phyloP scores from a whole-genome alignment of 2,329 filamentous ascomycete genomes.

The Scedosporium boydii region DNA sequence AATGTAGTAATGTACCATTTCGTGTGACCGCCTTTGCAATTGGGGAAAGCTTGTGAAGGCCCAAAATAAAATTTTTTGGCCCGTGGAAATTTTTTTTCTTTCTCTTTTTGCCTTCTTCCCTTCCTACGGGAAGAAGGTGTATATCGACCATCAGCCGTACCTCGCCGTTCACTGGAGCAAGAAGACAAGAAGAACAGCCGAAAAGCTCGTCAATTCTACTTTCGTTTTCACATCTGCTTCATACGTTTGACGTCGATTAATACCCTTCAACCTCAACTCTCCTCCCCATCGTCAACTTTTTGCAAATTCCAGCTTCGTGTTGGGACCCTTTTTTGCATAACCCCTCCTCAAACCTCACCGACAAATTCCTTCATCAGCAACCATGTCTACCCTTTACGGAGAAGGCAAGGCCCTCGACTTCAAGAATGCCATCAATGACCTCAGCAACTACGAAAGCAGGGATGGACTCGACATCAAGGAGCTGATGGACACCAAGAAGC shows the following conservation, averaged over 20 bases:
- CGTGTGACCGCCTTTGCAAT: too few species aligned
- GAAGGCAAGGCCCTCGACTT: conserved; percentile 59
- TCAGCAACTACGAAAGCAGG: conserved; percentile 68
- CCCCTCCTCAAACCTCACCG: conserved; percentile 16
- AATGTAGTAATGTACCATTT: background rate
- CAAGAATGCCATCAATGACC: conserved; percentile 66
- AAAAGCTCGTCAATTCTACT: conserved; percentile 23
- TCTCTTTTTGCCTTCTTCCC: conserved; percentile 29
- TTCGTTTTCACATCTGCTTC: conserved; percentile 17
- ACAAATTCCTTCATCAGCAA: conserved; percentile 17
- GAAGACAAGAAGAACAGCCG: conserved; percentile 13
- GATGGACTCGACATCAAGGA: conserved; percentile 85
- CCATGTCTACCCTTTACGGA: conserved; percentile 56
- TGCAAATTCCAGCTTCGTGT: conserved; percentile 15
- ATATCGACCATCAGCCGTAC: conserved; percentile 22
- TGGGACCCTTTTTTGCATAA: conserved; percentile 20
- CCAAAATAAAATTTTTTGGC: conserved; percentile 25
- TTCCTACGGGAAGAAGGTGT: conserved; percentile 45
- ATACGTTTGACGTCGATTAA: conserved; percentile 13
- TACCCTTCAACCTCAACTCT: conserved; percentile 31
- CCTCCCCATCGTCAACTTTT: conserved; percentile 4
- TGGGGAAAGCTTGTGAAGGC: conserved; percentile 19
- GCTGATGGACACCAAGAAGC: conserved; percentile 82
- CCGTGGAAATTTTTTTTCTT: conserved; percentile 24
- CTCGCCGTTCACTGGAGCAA: conserved; percentile 17